phyloP scores from a whole-genome alignment of 768 basidiomycete genomes.

The Mycena filopes region DNA sequence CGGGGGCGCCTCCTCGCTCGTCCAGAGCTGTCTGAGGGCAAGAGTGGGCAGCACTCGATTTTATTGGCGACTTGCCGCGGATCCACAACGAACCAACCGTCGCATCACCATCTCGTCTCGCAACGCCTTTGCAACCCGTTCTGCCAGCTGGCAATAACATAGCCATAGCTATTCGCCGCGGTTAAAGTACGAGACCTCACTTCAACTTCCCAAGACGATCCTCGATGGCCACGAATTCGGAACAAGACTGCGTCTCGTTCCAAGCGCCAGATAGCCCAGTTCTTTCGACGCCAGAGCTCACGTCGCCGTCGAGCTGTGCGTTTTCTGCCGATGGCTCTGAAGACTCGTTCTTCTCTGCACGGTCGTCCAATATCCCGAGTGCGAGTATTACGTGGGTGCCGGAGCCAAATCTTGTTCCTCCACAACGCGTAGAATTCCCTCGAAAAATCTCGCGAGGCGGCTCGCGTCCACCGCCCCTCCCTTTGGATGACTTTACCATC shows the following conservation, averaged over 20 bases:
- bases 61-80: no score
- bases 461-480: background rate
- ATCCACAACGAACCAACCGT: conserved; percentile 2
- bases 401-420: background rate
- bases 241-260: conserved; percentile 14
- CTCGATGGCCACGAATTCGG: conserved; percentile 20
- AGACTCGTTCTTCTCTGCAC: conserved; percentile 17
- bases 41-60: no score
- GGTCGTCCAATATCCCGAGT: conserved; percentile 2
- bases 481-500: background rate
- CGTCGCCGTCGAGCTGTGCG: conserved; percentile 20
- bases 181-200: conserved; percentile 4
- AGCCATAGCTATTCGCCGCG: conserved; percentile 2
- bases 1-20: no score
- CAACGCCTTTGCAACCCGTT: background rate
- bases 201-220: background rate
- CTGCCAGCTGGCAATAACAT: conserved; percentile 12
- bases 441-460: background rate
- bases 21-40: no score
- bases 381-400: background rate
- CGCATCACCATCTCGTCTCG: no score
- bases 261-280: conserved; percentile 1
- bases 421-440: conserved; percentile 15
- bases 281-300: conserved; percentile 20
- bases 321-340: conserved; percentile 20